These are phyloP conservation scores for Sphaerulina musiva DNA, from an alignment of 2,329 filamentous ascomycete genomes.

Conservation along the genomic window DNA sequence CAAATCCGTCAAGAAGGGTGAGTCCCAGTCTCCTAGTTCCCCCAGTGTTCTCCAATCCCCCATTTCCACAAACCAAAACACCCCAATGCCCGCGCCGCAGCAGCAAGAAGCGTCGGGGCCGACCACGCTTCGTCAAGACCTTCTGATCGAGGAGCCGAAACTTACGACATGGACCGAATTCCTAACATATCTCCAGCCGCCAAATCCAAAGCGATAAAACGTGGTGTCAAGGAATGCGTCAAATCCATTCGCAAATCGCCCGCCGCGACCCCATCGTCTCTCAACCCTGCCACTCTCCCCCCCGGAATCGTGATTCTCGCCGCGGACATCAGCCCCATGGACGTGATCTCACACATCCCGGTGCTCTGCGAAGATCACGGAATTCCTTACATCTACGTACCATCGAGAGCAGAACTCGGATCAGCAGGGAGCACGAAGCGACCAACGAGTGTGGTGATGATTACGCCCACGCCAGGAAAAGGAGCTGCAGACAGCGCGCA, in stretches of 20 bases:
- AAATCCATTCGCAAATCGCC: constrained; percentile 94
- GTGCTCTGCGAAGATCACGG: constrained; percentile 97
- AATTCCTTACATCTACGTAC: constrained; percentile 93
- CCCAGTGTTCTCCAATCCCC: constrained; percentile 2
- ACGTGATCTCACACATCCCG: constrained; percentile 96
- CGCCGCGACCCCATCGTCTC: constrained; percentile 56
- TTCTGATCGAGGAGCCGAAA: constrained; percentile 7
- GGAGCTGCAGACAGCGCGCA: constrained; percentile 46
- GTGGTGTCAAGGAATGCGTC: constrained; percentile 97
- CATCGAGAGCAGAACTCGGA: constrained; percentile 85
- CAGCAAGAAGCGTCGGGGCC: neutral
- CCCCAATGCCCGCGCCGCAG: neutral
- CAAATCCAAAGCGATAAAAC: constrained; percentile 91
- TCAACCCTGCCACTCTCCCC: constrained; percentile 46
- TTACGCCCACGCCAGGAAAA: constrained; percentile 47
- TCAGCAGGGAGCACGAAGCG: constrained; percentile 91
- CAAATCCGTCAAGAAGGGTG: constrained; percentile 58
- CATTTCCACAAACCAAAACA: neutral
- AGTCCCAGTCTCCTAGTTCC: constrained; percentile 9
- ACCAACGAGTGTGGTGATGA: constrained; percentile 94
- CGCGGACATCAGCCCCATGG: constrained; percentile 95
- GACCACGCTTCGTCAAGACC: constrained; percentile 1
- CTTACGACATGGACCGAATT: constrained; percentile 6
- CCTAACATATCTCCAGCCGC: constrained; percentile 56
- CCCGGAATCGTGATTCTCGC: constrained; percentile 80